A percentile compares a stretch with the other conserved stretches of the same genome.
These are phyloP conservation scores for Candida frijolesensis DNA, from an alignment of 1,139 yeast genomes.

Conservation along the genomic window DNA sequence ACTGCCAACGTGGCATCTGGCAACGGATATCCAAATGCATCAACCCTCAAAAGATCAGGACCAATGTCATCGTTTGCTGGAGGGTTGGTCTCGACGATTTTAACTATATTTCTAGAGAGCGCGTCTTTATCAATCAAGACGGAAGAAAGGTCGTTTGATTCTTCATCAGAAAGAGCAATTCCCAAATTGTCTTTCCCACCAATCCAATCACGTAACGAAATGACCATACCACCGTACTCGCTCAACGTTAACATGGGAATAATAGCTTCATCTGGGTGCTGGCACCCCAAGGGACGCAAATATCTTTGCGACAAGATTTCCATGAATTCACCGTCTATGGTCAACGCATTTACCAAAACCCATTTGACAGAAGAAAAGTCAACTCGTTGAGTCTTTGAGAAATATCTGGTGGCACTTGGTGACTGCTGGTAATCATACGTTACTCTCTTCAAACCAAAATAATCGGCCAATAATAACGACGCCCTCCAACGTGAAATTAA, in stretches of 20 bases:
- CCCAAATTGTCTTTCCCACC: conserved; percentile 68
- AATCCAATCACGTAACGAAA: conserved; percentile 89
- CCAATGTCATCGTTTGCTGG: conserved; percentile 55
- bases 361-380: conserved; percentile 81
- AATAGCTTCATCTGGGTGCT: conserved; percentile 71
- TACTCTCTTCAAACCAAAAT: conserved; percentile 87
- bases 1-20: conserved; percentile 94
- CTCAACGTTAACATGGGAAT: conserved; percentile 88
- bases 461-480: conserved; percentile 78
- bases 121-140: conserved; percentile 81
- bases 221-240: conserved; percentile 96
- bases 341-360: conserved; percentile 89
- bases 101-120: conserved; percentile 74
- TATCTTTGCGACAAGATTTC: conserved; percentile 90
- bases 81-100: conserved; percentile 65
- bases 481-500: conserved; percentile 72
- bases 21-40: conserved; percentile 91
- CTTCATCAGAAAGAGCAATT: conserved; percentile 37
- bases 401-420: conserved; percentile 83
- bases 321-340: conserved; percentile 92
- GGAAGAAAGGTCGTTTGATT: conserved; percentile 55
- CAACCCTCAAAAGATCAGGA: conserved; percentile 63
- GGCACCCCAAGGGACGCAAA: conserved; percentile 88
- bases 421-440: conserved; percentile 91
- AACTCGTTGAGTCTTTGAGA: conserved; percentile 73